phyloP scores from a whole-genome alignment of 2,329 filamentous ascomycete genomes.

The Akanthomyces uredinophilus region DNA sequence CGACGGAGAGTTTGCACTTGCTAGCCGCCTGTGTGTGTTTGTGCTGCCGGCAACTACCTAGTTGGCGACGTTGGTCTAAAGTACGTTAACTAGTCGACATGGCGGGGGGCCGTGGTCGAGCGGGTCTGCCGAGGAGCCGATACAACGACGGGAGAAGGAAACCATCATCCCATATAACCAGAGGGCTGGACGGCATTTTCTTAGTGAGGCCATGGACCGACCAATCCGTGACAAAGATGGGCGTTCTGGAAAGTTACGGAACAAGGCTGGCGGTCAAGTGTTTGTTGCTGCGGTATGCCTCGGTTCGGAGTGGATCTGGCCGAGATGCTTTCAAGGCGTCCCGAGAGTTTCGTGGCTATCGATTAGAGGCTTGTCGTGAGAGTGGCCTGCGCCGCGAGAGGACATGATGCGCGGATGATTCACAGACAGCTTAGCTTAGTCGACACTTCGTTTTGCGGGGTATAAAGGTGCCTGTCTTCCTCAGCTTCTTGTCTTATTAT shows the following conservation, averaged over 20 bases:
- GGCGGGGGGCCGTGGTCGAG: not conserved
- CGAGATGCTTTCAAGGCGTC: not conserved
- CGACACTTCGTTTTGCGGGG: too few relatives aligned
- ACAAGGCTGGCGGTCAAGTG: not conserved
- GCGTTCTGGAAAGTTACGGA: not conserved
- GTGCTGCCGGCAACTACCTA: too few relatives aligned
- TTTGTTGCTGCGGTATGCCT: not conserved
- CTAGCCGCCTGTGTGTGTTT: too few relatives aligned
- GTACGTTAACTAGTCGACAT: too few relatives aligned
- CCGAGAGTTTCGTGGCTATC: not conserved
- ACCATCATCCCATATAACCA: not conserved
- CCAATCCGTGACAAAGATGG: not conserved
- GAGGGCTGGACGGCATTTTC: not conserved
- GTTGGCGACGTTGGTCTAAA: too few relatives aligned
- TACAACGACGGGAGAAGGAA: not conserved
- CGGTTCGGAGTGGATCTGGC: not conserved
- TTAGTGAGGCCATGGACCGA: too few relatives aligned
- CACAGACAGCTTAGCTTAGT: too few relatives aligned
- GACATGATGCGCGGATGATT: not conserved
- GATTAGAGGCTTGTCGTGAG: not conserved
- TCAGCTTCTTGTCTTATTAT: not conserved
- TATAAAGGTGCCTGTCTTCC: too few relatives aligned
- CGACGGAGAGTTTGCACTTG: too few relatives aligned
- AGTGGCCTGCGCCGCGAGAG: too few relatives aligned
- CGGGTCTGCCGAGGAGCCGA: conserved; percentile 4